These are phyloP conservation scores for Lasiodiplodia sp. DNA, from an alignment of 2,329 filamentous ascomycete species.

Conservation along the genomic window DNA sequence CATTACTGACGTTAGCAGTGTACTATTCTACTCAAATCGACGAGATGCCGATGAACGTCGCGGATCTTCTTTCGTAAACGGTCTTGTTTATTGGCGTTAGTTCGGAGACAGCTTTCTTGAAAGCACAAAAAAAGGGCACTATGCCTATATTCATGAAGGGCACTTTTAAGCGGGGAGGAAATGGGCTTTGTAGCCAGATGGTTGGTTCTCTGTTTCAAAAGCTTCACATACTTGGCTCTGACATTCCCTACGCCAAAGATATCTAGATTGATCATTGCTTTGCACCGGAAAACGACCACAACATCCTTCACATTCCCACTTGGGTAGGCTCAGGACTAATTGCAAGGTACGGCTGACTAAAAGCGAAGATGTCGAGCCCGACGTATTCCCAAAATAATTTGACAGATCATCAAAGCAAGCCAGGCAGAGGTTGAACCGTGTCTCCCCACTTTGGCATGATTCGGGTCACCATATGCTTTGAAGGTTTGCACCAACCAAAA, in stretches of 20 bases:
- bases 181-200: slow-evolving; percentile 34
- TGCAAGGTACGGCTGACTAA: background rate
- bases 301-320: background rate
- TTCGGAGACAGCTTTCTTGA: background rate
- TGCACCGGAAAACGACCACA: background rate
- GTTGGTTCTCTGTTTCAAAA: slow-evolving; percentile 18
- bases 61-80: slow-evolving; percentile 29
- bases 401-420: background rate
- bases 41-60: slow-evolving; percentile 93
- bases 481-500: background rate
- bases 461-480: too few species aligned
- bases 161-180: slow-evolving; percentile 32
- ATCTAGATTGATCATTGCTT: slow-evolving; percentile 28
- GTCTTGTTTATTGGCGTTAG: background rate
- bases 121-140: slow-evolving; percentile 21
- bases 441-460: background rate
- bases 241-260: slow-evolving; percentile 22
- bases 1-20: slow-evolving; percentile 61
- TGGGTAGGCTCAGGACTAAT: slow-evolving; percentile 1
- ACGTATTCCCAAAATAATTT: background rate
- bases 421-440: background rate
- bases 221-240: background rate
- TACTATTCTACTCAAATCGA: slow-evolving; percentile 98
- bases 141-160: background rate
- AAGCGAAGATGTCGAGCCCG: background rate